Evolutionary conservation across 805 yeast genomes (phyloP).

Genomic region (Pichia insulana): DNA sequence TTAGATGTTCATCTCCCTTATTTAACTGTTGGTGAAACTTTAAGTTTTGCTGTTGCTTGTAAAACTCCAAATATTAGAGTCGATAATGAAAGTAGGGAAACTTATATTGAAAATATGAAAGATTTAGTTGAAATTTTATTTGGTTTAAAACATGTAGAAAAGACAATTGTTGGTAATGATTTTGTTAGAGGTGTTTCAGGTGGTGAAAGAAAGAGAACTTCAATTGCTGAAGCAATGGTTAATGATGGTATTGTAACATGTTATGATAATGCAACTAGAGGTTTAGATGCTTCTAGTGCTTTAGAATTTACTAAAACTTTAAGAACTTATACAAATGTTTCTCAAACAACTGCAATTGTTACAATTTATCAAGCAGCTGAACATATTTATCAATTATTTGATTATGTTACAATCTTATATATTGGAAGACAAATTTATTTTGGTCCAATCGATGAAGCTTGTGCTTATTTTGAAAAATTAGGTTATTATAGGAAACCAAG

Average conservation of each 20-base stretch:
- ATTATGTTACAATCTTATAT: conserved; percentile 51
- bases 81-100: conserved; percentile 32
- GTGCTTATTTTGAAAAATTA: conserved; percentile 46
- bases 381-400: conserved; percentile 52
- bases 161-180: conserved; percentile 60
- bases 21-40: conserved; percentile 44
- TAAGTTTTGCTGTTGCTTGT: conserved; percentile 45
- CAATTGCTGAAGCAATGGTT: conserved; percentile 56
- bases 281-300: conserved; percentile 64
- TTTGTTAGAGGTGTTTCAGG: conserved; percentile 64
- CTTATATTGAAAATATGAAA: conserved; percentile 34
- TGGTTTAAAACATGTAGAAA: conserved; percentile 51
- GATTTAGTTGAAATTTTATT: conserved; percentile 44
- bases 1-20: conserved; percentile 48
- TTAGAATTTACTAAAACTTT: conserved; percentile 54
- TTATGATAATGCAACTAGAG: conserved; percentile 67
- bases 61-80: conserved; percentile 43
- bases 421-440: conserved; percentile 54
- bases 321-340: conserved; percentile 48
- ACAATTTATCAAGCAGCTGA: conserved; percentile 66
- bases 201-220: conserved; percentile 66
- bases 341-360: conserved; percentile 49
- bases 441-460: conserved; percentile 47
- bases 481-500: conserved; percentile 55
- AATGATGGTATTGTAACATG: conserved; percentile 47